Percentiles rank a stretch among this genome's conserved stretches.
Conservation (phyloP, 495 filamentous ascomycete species). For the Aspergillus biplanus region DNA sequence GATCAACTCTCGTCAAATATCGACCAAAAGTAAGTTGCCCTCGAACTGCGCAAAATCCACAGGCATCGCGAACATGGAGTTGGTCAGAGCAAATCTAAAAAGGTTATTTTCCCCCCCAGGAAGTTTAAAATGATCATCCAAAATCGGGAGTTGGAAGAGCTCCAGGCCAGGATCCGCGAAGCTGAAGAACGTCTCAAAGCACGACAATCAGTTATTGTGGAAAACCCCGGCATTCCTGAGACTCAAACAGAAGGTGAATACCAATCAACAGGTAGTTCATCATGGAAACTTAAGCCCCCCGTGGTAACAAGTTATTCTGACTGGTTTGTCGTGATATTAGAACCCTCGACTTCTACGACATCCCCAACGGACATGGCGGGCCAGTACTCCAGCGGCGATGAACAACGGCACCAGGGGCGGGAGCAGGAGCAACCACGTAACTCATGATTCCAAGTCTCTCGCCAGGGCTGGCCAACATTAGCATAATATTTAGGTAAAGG, state of each 20-base stretch:
- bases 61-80: not conserved
- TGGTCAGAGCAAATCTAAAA: conserved; percentile 10
- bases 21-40: conserved; percentile 74
- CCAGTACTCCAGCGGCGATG: conserved; percentile 32
- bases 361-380: conserved; percentile 28
- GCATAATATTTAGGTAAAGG: conserved; percentile 24
- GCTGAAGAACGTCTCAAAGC: conserved; percentile 79
- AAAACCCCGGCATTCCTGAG: conserved; percentile 10
- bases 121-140: conserved; percentile 77
- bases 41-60: no score
- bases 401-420: conserved; percentile 21
- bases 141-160: conserved; percentile 77
- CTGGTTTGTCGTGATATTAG: conserved; percentile 12
- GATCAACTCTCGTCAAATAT: conserved; percentile 76
- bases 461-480: conserved; percentile 22
- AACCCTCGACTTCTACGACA: conserved; percentile 24
- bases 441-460: conserved; percentile 16
- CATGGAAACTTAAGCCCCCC: not conserved
- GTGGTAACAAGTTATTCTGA: conserved; percentile 8
- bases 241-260: conserved; percentile 24
- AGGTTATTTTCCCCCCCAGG: conserved; percentile 26
- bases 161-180: conserved; percentile 81
- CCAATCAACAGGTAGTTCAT: conserved; percentile 28
- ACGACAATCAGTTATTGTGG: conserved; percentile 30
- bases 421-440: conserved; percentile 19